A percentile compares a stretch with the other conserved stretches of the same genome.
These are phyloP conservation scores for Chytridium lagenaria DNA, from an alignment of 371 early-diverging fungal genomes.

Conservation along the genomic window DNA sequence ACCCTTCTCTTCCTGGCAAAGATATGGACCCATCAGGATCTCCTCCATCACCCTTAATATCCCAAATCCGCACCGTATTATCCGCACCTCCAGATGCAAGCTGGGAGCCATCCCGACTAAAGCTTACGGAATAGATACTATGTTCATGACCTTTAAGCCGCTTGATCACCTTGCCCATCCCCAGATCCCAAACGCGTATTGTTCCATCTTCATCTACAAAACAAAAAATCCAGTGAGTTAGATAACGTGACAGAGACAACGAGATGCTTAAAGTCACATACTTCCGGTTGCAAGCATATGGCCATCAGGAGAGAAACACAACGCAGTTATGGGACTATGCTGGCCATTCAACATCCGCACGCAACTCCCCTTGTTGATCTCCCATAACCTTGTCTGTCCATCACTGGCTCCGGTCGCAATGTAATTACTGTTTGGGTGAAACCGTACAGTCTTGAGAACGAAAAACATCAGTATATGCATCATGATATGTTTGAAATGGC, in stretches of 20 bases:
- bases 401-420: slow-evolving; percentile 96
- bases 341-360: slow-evolving; percentile 96
- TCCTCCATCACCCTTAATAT: slow-evolving; percentile 64
- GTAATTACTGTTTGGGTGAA: slow-evolving; percentile 99
- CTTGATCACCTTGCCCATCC: slow-evolving; percentile 81
- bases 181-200: slow-evolving; percentile 97
- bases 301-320: slow-evolving; percentile 97
- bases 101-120: slow-evolving; percentile 83
- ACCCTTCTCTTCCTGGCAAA: slow-evolving; percentile 12
- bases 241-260: too few species aligned
- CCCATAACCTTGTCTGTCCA: slow-evolving; percentile 95
- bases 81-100: slow-evolving; percentile 93
- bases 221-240: too few species aligned
- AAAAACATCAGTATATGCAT: too few species aligned
- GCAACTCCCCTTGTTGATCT: slow-evolving; percentile 90
- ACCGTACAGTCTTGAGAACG: slow-evolving; percentile 70
- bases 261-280: too few species aligned
- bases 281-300: slow-evolving; percentile 91
- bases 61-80: slow-evolving; percentile 95
- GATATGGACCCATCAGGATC: slow-evolving; percentile 15
- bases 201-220: slow-evolving; percentile 78
- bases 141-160: slow-evolving; percentile 85
- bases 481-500: background rate
- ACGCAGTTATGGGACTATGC: slow-evolving; percentile 77
- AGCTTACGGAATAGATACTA: slow-evolving; percentile 87